Evolutionary conservation across 257 asterid species (phyloP).

Genomic region (Knoxia roxburghii): DNA sequence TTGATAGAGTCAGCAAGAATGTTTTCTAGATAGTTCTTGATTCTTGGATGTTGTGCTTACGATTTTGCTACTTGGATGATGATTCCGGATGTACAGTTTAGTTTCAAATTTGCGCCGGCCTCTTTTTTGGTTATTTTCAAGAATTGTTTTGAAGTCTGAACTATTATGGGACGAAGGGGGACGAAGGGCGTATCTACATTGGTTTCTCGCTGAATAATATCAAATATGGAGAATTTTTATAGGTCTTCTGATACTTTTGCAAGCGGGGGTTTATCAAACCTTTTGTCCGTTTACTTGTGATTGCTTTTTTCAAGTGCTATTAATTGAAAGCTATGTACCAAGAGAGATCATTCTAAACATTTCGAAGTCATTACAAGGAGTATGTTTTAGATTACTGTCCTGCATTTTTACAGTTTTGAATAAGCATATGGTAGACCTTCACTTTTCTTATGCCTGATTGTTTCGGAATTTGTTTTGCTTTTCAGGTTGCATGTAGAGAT

Average conservation of each 20-base stretch:
- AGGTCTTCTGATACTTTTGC: not conserved
- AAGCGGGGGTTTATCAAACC: not conserved
- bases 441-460: not conserved
- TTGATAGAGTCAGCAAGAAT: not conserved
- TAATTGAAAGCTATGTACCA: not conserved
- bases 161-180: no score
- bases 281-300: not conserved
- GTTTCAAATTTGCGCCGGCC: not conserved
- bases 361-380: not conserved
- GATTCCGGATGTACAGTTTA: not conserved
- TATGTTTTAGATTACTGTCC: not conserved
- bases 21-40: not conserved
- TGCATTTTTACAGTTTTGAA: not conserved
- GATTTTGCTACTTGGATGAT: not conserved
- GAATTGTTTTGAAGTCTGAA: not conserved
- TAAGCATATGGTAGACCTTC: not conserved
- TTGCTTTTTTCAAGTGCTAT: not conserved
- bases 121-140: not conserved
- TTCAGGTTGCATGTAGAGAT: slow-evolving; percentile 90
- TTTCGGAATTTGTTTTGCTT: slow-evolving; percentile 8
- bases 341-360: not conserved
- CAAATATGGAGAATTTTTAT: not conserved
- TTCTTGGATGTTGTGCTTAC: not conserved
- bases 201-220: not conserved
- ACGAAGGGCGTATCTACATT: no score